Evolutionary conservation across 306 rosid genomes (phyloP).

Genomic region (Cotoneaster glaucophyllus): DNA sequence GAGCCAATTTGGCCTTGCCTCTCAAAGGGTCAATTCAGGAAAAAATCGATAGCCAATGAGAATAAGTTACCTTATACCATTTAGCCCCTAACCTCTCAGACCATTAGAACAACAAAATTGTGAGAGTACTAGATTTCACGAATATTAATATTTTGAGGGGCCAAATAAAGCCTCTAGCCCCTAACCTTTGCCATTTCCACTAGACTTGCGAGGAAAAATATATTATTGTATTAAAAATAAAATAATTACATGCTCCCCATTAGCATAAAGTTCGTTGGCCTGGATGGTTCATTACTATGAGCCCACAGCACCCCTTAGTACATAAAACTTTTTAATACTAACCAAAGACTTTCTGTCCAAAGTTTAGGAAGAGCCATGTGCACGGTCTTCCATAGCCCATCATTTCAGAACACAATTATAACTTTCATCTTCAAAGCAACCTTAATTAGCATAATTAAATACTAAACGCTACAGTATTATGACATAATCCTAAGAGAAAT

Average conservation of each 20-base stretch:
- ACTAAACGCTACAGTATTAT: neutral
- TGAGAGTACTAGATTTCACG: too few species aligned
- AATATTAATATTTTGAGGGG: too few species aligned
- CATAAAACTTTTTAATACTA: slow-evolving; percentile 12
- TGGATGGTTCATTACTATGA: slow-evolving; percentile 20
- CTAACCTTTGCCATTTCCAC: too few species aligned
- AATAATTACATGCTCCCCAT: slow-evolving; percentile 1
- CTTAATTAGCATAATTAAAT: neutral
- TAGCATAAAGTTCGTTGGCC: slow-evolving; percentile 13
- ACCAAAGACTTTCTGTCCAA: slow-evolving; percentile 10
- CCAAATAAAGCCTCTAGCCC: too few species aligned
- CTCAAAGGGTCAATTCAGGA: too few species aligned
- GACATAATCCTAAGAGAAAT: neutral
- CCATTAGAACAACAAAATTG: too few species aligned
- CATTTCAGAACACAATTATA: neutral
- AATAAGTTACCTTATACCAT: too few species aligned
- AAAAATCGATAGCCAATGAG: rapidly evolving
- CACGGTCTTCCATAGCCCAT: slow-evolving; percentile 26
- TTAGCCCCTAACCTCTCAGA: too few species aligned
- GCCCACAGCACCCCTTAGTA: slow-evolving; percentile 14
- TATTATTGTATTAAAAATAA: too few species aligned
- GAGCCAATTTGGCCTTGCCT: too few species aligned
- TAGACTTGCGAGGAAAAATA: too few species aligned
- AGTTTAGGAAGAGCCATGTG: slow-evolving; percentile 36
- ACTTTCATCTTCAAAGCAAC: neutral